phyloP scores from a whole-genome alignment of 768 basidiomycete genomes.

The Serendipita sp. region DNA sequence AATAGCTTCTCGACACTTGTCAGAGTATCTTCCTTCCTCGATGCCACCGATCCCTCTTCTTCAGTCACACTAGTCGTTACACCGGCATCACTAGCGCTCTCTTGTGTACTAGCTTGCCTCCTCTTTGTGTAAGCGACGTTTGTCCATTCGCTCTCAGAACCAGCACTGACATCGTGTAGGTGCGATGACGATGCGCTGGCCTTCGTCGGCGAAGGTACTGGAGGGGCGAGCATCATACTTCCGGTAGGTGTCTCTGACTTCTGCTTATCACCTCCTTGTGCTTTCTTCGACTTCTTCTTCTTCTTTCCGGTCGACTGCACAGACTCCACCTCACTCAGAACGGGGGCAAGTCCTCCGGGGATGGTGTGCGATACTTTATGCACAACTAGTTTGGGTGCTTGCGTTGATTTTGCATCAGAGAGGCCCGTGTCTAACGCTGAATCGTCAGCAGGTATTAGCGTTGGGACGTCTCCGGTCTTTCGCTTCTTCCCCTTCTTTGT shows the following conservation, averaged over 20 bases:
- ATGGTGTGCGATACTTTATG: not conserved
- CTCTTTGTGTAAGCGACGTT: not conserved
- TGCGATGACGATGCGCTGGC: not conserved
- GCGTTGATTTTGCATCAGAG: not conserved
- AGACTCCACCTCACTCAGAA: constrained; percentile 4
- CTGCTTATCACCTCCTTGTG: constrained; percentile 6
- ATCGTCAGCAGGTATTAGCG: not conserved
- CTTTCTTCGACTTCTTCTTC: constrained; percentile 3
- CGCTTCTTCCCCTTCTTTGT: not conserved
- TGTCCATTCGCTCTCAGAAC: not conserved
- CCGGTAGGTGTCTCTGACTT: constrained; percentile 1
- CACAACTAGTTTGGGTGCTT: not conserved
- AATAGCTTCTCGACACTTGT: constrained; percentile 48
- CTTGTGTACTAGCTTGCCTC: not conserved
- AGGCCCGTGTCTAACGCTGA: not conserved
- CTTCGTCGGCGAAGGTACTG: not conserved
- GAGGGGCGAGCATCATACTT: constrained; percentile 4
- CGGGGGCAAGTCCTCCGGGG: not conserved
- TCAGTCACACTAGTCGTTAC: constrained; percentile 13
- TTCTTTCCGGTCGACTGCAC: constrained; percentile 2
- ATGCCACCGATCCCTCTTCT: constrained; percentile 11
- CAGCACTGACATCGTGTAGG: not conserved
- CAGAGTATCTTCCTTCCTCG: not conserved
- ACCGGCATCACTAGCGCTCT: constrained; percentile 11
- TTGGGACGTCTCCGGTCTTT: not conserved